phyloP scores from a whole-genome alignment of 805 yeast species.

The Nakazawaea wyomingensis region DNA sequence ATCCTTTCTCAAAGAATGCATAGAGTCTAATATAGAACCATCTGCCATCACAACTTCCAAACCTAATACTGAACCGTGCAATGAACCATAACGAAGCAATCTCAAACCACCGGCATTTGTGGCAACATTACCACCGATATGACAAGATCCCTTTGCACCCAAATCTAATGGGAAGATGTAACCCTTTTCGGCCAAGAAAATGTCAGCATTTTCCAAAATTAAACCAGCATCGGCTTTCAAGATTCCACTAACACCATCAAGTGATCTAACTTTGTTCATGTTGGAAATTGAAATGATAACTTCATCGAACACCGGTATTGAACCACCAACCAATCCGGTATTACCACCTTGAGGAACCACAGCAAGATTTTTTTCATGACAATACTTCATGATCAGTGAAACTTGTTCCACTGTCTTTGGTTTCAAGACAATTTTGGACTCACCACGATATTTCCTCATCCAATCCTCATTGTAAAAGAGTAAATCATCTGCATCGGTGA shows the following conservation, averaged over 20 bases:
- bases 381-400: conserved; percentile 68
- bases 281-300: conserved; percentile 65
- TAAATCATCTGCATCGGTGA: conserved; percentile 60
- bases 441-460: conserved; percentile 93
- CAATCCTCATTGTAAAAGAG: conserved; percentile 80
- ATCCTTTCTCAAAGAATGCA: conserved; percentile 86
- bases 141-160: conserved; percentile 97
- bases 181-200: conserved; percentile 70
- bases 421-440: conserved; percentile 70
- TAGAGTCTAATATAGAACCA: conserved; percentile 74
- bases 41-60: conserved; percentile 89
- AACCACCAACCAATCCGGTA: conserved; percentile 94
- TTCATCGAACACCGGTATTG: conserved; percentile 89
- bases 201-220: conserved; percentile 80
- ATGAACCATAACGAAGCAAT: conserved; percentile 80
- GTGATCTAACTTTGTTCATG: conserved; percentile 74
- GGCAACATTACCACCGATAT: conserved; percentile 91
- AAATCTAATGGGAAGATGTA: conserved; percentile 89
- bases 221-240: conserved; percentile 89
- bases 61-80: conserved; percentile 89
- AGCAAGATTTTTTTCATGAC: conserved; percentile 72
- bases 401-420: conserved; percentile 81
- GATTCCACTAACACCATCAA: conserved; percentile 79
- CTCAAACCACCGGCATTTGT: conserved; percentile 96
- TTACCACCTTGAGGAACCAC: conserved; percentile 97